Evolutionary conservation across 495 filamentous ascomycete genomes (phyloP).

Genomic region (Neurospora intermedia): DNA sequence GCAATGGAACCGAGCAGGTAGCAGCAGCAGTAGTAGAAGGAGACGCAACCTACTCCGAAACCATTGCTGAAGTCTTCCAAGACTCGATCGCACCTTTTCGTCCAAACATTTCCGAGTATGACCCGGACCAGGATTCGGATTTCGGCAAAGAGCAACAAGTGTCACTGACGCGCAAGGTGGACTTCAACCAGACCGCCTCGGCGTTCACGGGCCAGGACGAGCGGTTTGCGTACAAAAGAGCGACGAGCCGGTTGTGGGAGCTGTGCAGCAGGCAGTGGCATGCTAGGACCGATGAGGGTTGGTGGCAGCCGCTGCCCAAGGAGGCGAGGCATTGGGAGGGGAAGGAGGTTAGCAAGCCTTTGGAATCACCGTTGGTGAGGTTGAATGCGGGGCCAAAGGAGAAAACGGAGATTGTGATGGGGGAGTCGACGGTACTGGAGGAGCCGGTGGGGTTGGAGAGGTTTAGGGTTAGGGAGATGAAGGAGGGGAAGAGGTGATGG

Average conservation of each 20-base stretch:
- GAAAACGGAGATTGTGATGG: conserved; percentile 25
- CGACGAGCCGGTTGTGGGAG: conserved; percentile 57
- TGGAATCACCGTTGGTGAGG: not conserved
- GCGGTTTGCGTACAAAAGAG: conserved; percentile 59
- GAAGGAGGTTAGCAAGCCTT: conserved; percentile 12
- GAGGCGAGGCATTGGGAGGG: conserved; percentile 52
- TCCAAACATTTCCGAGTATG: conserved; percentile 52
- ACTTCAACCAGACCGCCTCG: conserved; percentile 42
- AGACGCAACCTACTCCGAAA: conserved; percentile 54
- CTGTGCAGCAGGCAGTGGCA: conserved; percentile 58
- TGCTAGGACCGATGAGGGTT: conserved; percentile 36
- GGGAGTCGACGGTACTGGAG: conserved; percentile 28
- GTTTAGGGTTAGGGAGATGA: conserved; percentile 19
- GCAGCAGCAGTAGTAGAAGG: not conserved
- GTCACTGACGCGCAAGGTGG: conserved; percentile 17
- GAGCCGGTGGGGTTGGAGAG: conserved; percentile 32
- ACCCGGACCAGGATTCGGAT: conserved; percentile 39
- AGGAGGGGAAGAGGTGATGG: conserved; percentile 5
- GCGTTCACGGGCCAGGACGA: conserved; percentile 65
- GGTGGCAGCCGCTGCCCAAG: conserved; percentile 53
- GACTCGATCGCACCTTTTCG: conserved; percentile 58
- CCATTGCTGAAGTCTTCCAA: conserved; percentile 59
- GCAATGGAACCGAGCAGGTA: not conserved
- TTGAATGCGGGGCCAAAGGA: not conserved
- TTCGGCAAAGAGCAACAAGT: conserved; percentile 22